Conservation (phyloP, 495 filamentous ascomycete species). For the Trichoderma reesei region DNA sequence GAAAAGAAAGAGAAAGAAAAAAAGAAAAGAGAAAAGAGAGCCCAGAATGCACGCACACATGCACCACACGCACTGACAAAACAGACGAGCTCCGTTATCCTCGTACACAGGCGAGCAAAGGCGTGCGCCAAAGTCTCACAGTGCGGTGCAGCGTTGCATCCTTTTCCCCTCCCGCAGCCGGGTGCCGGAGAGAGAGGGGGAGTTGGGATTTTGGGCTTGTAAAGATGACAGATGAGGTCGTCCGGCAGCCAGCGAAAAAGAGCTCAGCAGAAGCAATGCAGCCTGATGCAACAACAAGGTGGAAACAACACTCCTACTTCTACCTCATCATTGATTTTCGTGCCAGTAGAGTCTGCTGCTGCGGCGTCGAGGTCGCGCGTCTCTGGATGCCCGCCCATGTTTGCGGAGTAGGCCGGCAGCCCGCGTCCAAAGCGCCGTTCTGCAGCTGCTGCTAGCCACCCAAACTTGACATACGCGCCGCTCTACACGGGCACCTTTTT, state of each 20-base stretch:
- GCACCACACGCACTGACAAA: background rate
- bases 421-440: background rate
- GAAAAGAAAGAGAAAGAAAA: too few relatives aligned
- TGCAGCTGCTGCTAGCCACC: too few relatives aligned
- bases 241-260: background rate
- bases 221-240: background rate
- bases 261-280: background rate
- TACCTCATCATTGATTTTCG: too few relatives aligned
- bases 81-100: background rate
- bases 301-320: too few relatives aligned
- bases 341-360: background rate
- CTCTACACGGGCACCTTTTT: background rate
- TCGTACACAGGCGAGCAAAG: background rate
- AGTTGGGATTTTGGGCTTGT: too few relatives aligned
- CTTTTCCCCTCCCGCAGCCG: conserved; percentile 2
- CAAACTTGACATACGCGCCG: too few relatives aligned
- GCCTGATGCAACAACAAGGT: background rate
- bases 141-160: background rate
- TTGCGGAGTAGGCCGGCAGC: conserved; percentile 2
- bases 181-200: background rate
- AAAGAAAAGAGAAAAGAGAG: too few relatives aligned
- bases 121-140: background rate
- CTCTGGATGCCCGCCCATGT: conserved; percentile 1
- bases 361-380: background rate
- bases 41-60: too few relatives aligned